These are phyloP conservation scores for Boletus eberwhitei DNA, from an alignment of 768 basidiomycete species.

Conservation along the genomic window DNA sequence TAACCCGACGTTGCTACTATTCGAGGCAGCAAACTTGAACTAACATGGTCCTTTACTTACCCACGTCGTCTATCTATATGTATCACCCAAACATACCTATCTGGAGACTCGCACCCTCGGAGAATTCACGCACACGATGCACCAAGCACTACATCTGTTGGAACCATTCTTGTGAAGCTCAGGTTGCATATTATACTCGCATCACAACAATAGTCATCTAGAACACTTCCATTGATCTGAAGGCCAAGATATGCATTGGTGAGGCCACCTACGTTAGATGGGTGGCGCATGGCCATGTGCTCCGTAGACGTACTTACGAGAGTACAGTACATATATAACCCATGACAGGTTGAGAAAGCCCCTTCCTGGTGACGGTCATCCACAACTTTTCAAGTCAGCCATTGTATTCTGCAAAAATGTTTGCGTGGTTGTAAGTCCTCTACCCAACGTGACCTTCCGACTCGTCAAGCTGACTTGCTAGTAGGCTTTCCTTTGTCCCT, in stretches of 20 bases:
- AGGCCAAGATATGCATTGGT: too few species aligned
- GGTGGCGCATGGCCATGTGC: too few species aligned
- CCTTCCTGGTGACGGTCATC: neutral
- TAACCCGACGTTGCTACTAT: neutral
- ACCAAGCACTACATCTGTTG: neutral
- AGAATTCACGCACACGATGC: neutral
- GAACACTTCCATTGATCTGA: too few species aligned
- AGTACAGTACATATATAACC: neutral
- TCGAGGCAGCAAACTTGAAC: neutral
- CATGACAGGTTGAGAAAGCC: neutral
- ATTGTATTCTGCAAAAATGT: neutral
- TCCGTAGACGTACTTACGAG: too few species aligned
- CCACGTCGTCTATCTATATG: neutral
- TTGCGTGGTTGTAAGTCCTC: neutral
- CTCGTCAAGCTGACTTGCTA: neutral
- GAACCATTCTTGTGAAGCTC: neutral
- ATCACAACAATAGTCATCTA: too few species aligned
- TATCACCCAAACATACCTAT: neutral
- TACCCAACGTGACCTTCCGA: too few species aligned
- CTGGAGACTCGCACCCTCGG: neutral
- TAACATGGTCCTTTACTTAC: neutral
- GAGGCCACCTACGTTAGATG: too few species aligned
- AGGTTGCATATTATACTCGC: too few species aligned
- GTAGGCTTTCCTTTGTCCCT: neutral
- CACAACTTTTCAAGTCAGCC: neutral